phyloP scores from a whole-genome alignment of 1,139 yeast species.

The Yamadazyma dushanensis region DNA sequence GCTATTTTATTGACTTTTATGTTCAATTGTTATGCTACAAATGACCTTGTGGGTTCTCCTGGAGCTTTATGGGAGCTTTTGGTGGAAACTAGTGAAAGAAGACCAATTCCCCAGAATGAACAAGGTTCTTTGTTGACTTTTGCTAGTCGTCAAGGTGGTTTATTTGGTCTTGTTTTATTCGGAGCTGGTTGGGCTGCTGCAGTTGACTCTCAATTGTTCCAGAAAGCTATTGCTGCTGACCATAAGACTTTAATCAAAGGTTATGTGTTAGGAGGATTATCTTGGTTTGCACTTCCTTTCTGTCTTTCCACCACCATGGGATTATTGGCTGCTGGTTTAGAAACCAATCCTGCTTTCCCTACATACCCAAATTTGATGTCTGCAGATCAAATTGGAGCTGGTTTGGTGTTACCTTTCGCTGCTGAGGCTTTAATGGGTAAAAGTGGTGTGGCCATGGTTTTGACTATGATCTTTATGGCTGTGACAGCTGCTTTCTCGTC shows the following conservation, averaged over 20 bases:
- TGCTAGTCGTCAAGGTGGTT: conserved; percentile 41
- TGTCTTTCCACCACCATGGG: conserved; percentile 39
- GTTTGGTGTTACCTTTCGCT: conserved; percentile 23
- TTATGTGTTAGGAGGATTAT: conserved; percentile 39
- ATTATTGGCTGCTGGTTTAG: conserved; percentile 34
- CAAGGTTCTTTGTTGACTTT: conserved; percentile 51
- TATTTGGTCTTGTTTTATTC: conserved; percentile 25
- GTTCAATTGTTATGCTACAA: conserved; percentile 41
- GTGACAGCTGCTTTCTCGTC: conserved; percentile 42
- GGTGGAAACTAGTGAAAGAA: conserved; percentile 27
- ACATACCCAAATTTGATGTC: conserved; percentile 21
- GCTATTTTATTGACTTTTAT: conserved; percentile 41
- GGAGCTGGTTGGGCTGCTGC: conserved; percentile 29
- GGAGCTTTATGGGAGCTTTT: conserved; percentile 46
- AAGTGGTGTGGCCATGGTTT: conserved; percentile 35
- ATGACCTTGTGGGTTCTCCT: conserved; percentile 47
- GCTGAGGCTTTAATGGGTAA: conserved; percentile 31
- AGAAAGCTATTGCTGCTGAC: conserved; percentile 44
- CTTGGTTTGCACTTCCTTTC: conserved; percentile 42
- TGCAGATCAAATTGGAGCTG: conserved; percentile 20
- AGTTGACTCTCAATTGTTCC: conserved; percentile 41
- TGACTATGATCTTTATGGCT: conserved; percentile 38
- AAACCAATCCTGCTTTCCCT: conserved; percentile 27
- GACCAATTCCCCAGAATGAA: conserved; percentile 42
- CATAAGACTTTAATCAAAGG: conserved; percentile 34